Base-by-base conservation (phyloP, 2,329 filamentous ascomycete genomes). In the Neoarthrinium moseri region DNA sequence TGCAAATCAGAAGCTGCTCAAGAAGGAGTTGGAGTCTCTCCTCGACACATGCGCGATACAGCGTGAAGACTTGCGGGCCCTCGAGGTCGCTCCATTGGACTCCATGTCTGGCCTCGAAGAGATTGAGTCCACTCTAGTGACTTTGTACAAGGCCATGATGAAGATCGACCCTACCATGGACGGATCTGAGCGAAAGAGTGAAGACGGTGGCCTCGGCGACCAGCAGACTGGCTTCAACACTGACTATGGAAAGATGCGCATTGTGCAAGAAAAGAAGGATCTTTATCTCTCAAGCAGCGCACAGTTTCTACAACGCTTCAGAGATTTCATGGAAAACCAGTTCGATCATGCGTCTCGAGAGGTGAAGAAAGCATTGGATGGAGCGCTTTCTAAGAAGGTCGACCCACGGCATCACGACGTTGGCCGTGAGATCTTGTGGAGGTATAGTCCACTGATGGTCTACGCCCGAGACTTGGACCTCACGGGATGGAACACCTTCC, bases 1-100 rank as follows among this genome's bases (percentile, higher is more conserved):
- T 17, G 90, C 94, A 32, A 99, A 99, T 58, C 94, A 99, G 64
- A 96, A 96, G 65, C 78, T 96, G 22, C 78, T 99, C 37, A 90
- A 92, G 65, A 89, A 86, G 51, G 94, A 99, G 65, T 78, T 99
- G 2, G 84, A 95, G 63, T 87, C 86, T 26, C 74, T 97, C n/a
- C 78, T 99, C 20, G 85, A 91, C 55, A 96, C 90, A 0, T 91
- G 95, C 45, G 91, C 91, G 10, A 95, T 97, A 47, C 91, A 90
- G 4, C 73, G 80, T 1, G 73, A 81, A 32, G 85, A 92, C 51
- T 77, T 99, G 13, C 82, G 86, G 43, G 82, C 89, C 6, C 74
- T 99, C 18, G 81, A 82, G 55, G 72, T 82, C 37, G 85, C 87
- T 13, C 86, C 89, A 3, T 74, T 96, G 6, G 87, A 90, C 48